Evolutionary conservation across 2,329 filamentous ascomycete genomes (phyloP).

Genomic region (Aspergillus ochraceus): DNA sequence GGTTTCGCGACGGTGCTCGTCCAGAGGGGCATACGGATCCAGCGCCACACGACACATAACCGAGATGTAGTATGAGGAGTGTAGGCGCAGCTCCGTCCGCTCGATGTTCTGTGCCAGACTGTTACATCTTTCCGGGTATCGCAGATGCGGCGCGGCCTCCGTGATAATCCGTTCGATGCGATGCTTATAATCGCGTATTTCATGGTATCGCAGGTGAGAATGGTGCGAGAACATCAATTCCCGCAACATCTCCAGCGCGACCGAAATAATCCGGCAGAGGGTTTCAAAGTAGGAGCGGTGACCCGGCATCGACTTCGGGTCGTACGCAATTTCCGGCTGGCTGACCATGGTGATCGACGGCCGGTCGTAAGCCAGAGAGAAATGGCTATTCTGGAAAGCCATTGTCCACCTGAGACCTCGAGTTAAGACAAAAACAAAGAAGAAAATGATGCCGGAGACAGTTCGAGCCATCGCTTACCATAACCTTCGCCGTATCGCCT

Average conservation of each 20-base stretch:
- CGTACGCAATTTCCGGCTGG: conserved; percentile 49
- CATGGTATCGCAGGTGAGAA: conserved; percentile 50
- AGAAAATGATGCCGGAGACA: background rate
- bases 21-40: conserved; percentile 38
- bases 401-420: conserved; percentile 50
- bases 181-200: conserved; percentile 56
- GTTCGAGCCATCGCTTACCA: conserved; percentile 28
- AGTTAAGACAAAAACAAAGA: background rate
- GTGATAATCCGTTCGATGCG: conserved; percentile 55
- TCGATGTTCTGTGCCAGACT: conserved; percentile 53
- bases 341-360: conserved; percentile 54
- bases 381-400: conserved; percentile 60
- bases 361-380: conserved; percentile 62
- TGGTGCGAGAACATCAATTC: conserved; percentile 51
- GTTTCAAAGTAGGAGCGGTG: conserved; percentile 57
- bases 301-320: conserved; percentile 51
- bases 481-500: conserved; percentile 38
- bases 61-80: conserved; percentile 61
- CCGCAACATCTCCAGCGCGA: conserved; percentile 55
- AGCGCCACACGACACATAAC: conserved; percentile 60
- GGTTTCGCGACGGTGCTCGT: conserved; percentile 34
- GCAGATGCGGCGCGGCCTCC: conserved; percentile 58
- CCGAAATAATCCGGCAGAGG: conserved; percentile 54
- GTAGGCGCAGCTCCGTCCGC: conserved; percentile 59
- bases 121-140: conserved; percentile 45